Percentiles rank a stretch among this genome's conserved stretches.
Evolutionary conservation across 1,284 basidiomycete species (phyloP).

Genomic region (Microbotryum scabiosae): DNA sequence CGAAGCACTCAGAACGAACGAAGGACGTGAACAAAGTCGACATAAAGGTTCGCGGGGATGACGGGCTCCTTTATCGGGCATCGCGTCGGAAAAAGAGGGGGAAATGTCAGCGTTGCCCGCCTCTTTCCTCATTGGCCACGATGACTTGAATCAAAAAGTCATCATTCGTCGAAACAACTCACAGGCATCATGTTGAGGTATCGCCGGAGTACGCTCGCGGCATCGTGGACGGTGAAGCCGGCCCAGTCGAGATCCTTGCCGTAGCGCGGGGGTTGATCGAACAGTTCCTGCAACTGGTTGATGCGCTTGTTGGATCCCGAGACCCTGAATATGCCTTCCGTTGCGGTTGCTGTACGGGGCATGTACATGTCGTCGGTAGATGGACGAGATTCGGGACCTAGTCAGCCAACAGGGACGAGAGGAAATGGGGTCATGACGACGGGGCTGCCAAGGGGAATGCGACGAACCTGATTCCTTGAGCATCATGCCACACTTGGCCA

Average conservation of each 20-base stretch:
- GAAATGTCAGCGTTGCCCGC: background rate
- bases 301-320: conserved; percentile 89
- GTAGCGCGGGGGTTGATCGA: conserved; percentile 76
- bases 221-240: conserved; percentile 85
- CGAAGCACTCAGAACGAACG: conserved; percentile 45
- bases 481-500: conserved; percentile 89
- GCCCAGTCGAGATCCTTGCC: conserved; percentile 91
- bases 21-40: conserved; percentile 72
- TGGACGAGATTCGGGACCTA: background rate
- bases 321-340: conserved; percentile 92
- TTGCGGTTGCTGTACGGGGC: conserved; percentile 62
- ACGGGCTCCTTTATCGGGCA: conserved; percentile 61
- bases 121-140: background rate
- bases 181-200: conserved; percentile 96
- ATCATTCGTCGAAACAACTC: conserved; percentile 39
- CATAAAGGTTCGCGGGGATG: conserved; percentile 79
- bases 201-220: conserved; percentile 88
- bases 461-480: conserved; percentile 75
- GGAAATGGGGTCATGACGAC: conserved; percentile 5
- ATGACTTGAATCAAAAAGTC: background rate
- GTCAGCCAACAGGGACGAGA: background rate
- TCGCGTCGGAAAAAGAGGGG: background rate
- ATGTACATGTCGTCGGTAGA: background rate
- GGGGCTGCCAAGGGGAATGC: conserved; percentile 1
- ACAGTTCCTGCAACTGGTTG: conserved; percentile 83